Conservation (phyloP, 2,329 filamentous ascomycete genomes). For the Clarireedia hainanense region DNA sequence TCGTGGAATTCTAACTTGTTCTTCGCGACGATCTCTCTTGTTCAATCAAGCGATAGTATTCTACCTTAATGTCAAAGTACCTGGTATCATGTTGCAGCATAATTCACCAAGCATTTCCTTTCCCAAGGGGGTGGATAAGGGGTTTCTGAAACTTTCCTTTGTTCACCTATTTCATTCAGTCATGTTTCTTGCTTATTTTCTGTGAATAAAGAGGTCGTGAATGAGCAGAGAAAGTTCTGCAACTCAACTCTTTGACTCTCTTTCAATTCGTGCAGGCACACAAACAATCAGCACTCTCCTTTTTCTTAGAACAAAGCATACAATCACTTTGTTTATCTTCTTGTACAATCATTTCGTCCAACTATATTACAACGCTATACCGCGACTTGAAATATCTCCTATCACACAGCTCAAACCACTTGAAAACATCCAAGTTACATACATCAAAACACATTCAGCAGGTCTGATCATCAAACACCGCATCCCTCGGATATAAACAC, state of each 20-base stretch:
- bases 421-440: background rate
- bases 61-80: background rate
- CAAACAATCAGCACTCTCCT: background rate
- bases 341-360: background rate
- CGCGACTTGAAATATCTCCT: background rate
- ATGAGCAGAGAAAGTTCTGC: background rate
- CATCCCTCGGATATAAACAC: background rate
- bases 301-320: background rate
- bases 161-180: background rate
- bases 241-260: background rate
- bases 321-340: background rate
- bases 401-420: background rate
- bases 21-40: background rate
- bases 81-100: background rate
- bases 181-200: background rate
- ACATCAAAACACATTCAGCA: slow-evolving; percentile 2
- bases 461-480: slow-evolving; percentile 1
- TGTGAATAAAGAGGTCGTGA: background rate
- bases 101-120: background rate
- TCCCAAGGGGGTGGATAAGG: background rate
- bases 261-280: background rate
- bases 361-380: background rate
- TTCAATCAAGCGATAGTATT: background rate
- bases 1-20: background rate
- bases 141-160: background rate